Evolutionary conservation across 2,329 filamentous ascomycete genomes (phyloP).

Genomic region (Ascochyta viciae-villosae): DNA sequence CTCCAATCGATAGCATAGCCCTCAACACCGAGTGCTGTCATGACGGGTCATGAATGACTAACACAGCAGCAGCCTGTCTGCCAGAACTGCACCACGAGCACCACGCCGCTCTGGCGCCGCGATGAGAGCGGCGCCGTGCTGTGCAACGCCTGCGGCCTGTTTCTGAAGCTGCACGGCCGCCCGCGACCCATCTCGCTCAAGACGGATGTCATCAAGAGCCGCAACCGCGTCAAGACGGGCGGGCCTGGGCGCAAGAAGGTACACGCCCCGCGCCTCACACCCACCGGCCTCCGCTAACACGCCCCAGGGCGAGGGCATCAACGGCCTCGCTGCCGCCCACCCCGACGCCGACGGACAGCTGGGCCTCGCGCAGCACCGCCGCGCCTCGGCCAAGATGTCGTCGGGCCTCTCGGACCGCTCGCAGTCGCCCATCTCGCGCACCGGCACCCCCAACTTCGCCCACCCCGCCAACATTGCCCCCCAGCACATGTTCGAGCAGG

Average conservation of each 20-base stretch:
- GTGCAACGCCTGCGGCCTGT: slow-evolving; percentile 97
- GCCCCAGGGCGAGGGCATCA: slow-evolving; percentile 45
- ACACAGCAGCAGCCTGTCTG: slow-evolving; percentile 79
- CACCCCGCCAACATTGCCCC: slow-evolving; percentile 70
- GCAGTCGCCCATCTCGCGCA: slow-evolving; percentile 80
- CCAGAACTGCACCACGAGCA: slow-evolving; percentile 94
- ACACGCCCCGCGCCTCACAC: slow-evolving; percentile 31
- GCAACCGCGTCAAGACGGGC: slow-evolving; percentile 93
- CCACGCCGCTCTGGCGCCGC: slow-evolving; percentile 94
- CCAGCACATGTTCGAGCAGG: slow-evolving; percentile 79
- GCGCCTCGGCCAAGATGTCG: slow-evolving; percentile 73
- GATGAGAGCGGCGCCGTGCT: slow-evolving; percentile 95
- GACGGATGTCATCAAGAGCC: slow-evolving; percentile 99
- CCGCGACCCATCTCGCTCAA: slow-evolving; percentile 95
- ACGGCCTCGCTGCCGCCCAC: slow-evolving; percentile 64
- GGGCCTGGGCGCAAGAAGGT: slow-evolving; percentile 86
- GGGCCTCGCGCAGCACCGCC: slow-evolving; percentile 65
- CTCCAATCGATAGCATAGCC: slow-evolving; percentile 49
- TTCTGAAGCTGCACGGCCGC: slow-evolving; percentile 94
- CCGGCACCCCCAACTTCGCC: slow-evolving; percentile 77
- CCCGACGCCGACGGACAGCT: slow-evolving; percentile 65
- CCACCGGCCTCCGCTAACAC: slow-evolving; percentile 8
- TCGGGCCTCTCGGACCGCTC: slow-evolving; percentile 77
- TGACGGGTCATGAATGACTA: not conserved
- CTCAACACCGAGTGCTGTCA: slow-evolving; percentile 13